Conservation (phyloP, 495 filamentous ascomycete genomes). For the Chaetomium cochliodes region DNA sequence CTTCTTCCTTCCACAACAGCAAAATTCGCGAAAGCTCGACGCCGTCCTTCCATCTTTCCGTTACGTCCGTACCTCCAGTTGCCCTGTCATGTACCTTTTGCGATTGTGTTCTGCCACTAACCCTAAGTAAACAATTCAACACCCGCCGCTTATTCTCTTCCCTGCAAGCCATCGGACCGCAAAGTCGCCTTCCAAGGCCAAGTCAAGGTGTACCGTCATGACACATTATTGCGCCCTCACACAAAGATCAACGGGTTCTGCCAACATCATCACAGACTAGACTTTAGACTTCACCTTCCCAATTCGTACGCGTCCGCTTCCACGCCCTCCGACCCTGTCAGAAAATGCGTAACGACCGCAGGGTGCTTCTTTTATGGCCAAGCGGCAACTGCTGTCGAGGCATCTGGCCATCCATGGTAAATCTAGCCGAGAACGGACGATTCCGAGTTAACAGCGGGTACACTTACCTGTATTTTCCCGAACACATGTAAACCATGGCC, state of each 20-base stretch:
- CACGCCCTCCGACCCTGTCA: neutral
- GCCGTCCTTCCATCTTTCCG: neutral
- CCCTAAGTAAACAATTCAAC: too few species aligned
- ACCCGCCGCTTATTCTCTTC: too few species aligned
- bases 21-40: neutral
- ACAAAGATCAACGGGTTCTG: neutral
- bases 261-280: neutral
- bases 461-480: too few species aligned
- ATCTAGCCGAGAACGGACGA: conserved; percentile 8
- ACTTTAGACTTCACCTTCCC: neutral
- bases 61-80: conserved; percentile 23
- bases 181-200: neutral
- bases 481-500: neutral
- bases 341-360: neutral
- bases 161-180: neutral
- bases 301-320: neutral
- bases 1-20: conserved; percentile 14
- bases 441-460: neutral
- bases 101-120: too few species aligned
- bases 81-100: neutral
- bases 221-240: too few species aligned
- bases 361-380: neutral
- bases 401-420: neutral
- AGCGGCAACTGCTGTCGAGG: conserved; percentile 3
- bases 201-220: too few species aligned